Percentiles rank a stretch among this genome's conserved stretches.
phyloP scores from a whole-genome alignment of 768 basidiomycete genomes.

The Mycena belliarum region DNA sequence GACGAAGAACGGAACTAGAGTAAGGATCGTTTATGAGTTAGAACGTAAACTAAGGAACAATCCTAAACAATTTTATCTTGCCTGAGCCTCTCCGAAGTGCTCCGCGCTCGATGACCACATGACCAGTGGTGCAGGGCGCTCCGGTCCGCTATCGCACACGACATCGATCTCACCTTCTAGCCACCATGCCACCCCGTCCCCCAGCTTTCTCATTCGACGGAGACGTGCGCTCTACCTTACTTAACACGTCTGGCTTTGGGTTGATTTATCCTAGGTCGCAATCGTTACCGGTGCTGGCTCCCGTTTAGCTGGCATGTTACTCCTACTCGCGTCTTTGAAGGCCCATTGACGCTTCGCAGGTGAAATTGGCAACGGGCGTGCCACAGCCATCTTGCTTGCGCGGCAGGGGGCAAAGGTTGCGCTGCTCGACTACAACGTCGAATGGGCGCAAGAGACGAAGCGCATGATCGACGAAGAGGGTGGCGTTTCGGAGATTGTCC shows the following conservation, averaged over 20 bases:
- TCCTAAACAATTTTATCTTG: no score
- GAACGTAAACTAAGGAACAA: no score
- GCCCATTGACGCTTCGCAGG: not conserved
- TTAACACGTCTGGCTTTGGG: not conserved
- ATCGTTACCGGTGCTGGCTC: conserved; percentile 47
- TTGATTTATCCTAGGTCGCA: conserved; percentile 36
- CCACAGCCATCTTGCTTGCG: conserved; percentile 42
- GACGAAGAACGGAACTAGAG: no score
- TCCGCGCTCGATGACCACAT: no score
- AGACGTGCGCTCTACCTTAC: not conserved
- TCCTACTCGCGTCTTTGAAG: not conserved
- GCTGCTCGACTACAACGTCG: conserved; percentile 38
- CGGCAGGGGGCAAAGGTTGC: conserved; percentile 41
- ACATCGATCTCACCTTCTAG: not conserved
- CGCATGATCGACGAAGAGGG: conserved; percentile 42
- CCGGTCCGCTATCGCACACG: no score
- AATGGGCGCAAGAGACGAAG: conserved; percentile 39
- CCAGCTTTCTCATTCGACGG: conserved; percentile 17
- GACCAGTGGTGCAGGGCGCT: no score
- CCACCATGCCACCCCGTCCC: conserved; percentile 31
- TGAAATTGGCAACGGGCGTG: conserved; percentile 43
- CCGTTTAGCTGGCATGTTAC: conserved; percentile 28
- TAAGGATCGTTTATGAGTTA: no score
- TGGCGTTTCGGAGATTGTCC: conserved; percentile 33
- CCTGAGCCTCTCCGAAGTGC: no score